A percentile compares a stretch with the other conserved stretches of the same genome.
Evolutionary conservation across 306 rosid species (phyloP).

Genomic region (Cucurbita moschata): DNA sequence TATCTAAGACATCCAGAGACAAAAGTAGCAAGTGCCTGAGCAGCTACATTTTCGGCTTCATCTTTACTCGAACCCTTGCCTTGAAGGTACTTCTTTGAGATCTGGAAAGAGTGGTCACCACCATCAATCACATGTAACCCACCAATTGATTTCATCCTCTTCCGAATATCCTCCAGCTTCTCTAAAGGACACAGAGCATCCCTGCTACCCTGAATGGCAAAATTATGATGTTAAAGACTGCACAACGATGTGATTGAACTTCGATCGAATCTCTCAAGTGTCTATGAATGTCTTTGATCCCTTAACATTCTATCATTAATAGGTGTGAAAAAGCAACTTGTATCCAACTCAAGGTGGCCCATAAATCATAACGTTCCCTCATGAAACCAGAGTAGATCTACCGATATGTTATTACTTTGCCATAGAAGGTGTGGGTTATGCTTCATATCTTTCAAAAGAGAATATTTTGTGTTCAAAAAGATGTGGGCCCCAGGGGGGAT

Average conservation of each 20-base stretch:
- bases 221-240: not conserved
- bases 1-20: conserved; percentile 26
- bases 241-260: not conserved
- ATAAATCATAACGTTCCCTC: not conserved
- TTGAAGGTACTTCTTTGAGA: conserved; percentile 75
- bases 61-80: conserved; percentile 41
- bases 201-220: conserved; percentile 58
- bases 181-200: conserved; percentile 63
- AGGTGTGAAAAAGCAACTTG: not conserved
- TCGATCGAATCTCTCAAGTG: not conserved
- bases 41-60: conserved; percentile 52
- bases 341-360: not conserved
- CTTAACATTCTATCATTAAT: not conserved
- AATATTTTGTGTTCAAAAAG: not conserved
- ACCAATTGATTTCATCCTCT: conserved; percentile 47
- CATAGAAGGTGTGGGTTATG: not conserved
- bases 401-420: not conserved
- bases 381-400: not conserved
- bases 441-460: not conserved
- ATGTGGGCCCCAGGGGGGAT: not conserved
- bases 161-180: conserved; percentile 49
- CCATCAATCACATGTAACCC: conserved; percentile 69
- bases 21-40: conserved; percentile 45
- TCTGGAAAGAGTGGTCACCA: conserved; percentile 88
- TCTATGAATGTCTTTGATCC: not conserved